Conservation (phyloP, 2,329 filamentous ascomycete genomes). For the Scedosporium dehoogii region DNA sequence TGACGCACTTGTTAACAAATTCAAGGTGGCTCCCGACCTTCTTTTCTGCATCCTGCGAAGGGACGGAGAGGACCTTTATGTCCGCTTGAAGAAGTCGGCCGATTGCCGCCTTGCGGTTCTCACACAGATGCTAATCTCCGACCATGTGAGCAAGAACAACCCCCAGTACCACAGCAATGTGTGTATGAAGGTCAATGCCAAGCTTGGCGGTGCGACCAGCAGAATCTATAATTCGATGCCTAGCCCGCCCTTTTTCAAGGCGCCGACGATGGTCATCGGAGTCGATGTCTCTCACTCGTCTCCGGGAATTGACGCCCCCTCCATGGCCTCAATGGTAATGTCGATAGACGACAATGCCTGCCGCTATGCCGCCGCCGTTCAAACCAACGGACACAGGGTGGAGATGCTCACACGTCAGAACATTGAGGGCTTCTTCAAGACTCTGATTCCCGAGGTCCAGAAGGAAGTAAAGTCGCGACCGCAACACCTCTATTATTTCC, state of each 20-base stretch:
- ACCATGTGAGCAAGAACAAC: conserved; percentile 59
- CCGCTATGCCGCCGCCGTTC: conserved; percentile 67
- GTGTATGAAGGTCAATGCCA: conserved; percentile 92
- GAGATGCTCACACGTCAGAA: conserved; percentile 69
- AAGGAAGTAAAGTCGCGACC: conserved; percentile 39
- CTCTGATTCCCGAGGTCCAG: conserved; percentile 57
- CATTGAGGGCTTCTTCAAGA: conserved; percentile 54
- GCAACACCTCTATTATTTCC: conserved; percentile 77
- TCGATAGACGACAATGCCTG: conserved; percentile 62
- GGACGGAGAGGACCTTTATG: conserved; percentile 64
- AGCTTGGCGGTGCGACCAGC: conserved; percentile 75
- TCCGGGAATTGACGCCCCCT: conserved; percentile 56
- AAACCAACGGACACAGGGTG: conserved; percentile 73
- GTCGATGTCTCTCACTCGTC: conserved; percentile 82
- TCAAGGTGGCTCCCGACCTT: conserved; percentile 56
- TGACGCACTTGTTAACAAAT: conserved; percentile 41
- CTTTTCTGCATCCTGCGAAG: conserved; percentile 68
- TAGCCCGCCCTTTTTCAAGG: conserved; percentile 14
- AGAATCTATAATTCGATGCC: conserved; percentile 22
- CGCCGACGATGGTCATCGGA: conserved; percentile 73
- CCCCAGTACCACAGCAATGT: conserved; percentile 90
- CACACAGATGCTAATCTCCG: conserved; percentile 69
- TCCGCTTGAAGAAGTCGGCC: conserved; percentile 77
- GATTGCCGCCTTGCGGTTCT: conserved; percentile 79
- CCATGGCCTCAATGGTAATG: conserved; percentile 80